Base-by-base conservation (phyloP, 2,329 filamentous ascomycete genomes). In the Plenodomus biglobosus region DNA sequence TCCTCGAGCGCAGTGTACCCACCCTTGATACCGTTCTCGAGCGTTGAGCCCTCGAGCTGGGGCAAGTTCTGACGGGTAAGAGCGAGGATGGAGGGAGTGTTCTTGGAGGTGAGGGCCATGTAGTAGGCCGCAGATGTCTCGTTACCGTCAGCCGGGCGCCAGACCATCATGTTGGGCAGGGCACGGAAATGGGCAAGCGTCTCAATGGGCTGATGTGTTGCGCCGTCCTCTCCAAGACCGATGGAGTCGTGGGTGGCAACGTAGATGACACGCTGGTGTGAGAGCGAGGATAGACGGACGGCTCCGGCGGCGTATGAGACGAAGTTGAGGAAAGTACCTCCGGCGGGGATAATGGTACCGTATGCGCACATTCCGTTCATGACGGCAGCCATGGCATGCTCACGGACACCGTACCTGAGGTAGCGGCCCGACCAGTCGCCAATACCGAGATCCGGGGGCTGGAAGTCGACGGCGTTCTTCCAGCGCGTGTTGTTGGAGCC, bases 141-240 rank as follows among this genome's bases (percentile, higher is more conserved):
- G 81, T 97, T 97, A 70, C 92, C 92, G 71, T 97, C 94, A 67
- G 94, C 92, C 63, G 94, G 94, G 72, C 94, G 92, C 94, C 94
- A 97, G 68, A 97, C 92, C 90, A 97, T 96, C 82, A 88, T 89
- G 87, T 99, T 99, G 72, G 94, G 94, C 65, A 97, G 85, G 59
- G 94, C 94, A 75, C 94, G 92, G 90, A 97, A 97, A 80, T 97
- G 94, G 52, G 92, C 88, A 57, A 97, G 85, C 38, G 91, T 96
- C 85, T 99, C 94, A 65, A 99, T 96, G 75, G 94, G 94, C 84
- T 99, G 94, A 80, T 99, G 94, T 48, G 94, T 99, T 64, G 94
- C 92, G 57, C 94, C 94, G 71, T 99, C 94, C 80, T 99, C 94
- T 77, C 94, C 94, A 63, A 97, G 90, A 81, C 94, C 94, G 68